Conservation (phyloP, 345 rosid genomes). For the Brassica juncea region DNA sequence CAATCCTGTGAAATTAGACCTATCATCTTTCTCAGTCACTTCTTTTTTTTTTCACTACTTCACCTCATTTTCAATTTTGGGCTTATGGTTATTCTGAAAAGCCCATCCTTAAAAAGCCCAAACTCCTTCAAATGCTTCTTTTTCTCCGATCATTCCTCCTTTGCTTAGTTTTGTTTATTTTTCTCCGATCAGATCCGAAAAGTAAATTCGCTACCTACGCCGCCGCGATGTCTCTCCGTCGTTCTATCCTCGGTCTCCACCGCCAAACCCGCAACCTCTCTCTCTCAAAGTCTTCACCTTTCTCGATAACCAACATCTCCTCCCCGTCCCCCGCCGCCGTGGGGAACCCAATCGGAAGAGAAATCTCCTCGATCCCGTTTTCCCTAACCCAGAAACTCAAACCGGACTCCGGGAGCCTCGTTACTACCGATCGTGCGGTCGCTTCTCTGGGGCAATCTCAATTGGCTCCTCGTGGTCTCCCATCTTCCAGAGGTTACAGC, state of each 20-base stretch:
- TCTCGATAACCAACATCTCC: constrained; percentile 23
- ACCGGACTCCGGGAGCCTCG: not conserved
- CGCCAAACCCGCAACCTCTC: constrained; percentile 25
- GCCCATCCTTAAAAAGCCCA: constrained; percentile 9
- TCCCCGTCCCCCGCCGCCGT: not conserved
- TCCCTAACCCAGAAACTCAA: constrained; percentile 29
- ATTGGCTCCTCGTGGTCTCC: not conserved
- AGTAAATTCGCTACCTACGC: not conserved
- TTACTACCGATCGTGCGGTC: not conserved
- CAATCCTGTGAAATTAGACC: not conserved
- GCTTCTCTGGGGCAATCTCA: not conserved
- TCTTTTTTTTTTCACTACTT: not conserved
- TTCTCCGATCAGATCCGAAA: not conserved
- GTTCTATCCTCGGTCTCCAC: constrained; percentile 30
- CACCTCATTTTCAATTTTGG: not conserved
- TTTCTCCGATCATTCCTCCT: not conserved
- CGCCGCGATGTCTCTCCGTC: constrained; percentile 37
- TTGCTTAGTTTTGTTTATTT: not conserved
- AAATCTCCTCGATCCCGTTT: constrained; percentile 30
- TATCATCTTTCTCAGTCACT: not conserved
- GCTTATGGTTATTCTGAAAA: not conserved
- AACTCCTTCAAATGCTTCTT: not conserved
- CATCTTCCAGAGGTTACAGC: constrained; percentile 33
- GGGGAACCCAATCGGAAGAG: constrained; percentile 27
- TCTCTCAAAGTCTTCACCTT: constrained; percentile 16